Evolutionary conservation across 2,329 filamentous ascomycete genomes (phyloP).

Genomic region (Fusarium sterilihyphosum): DNA sequence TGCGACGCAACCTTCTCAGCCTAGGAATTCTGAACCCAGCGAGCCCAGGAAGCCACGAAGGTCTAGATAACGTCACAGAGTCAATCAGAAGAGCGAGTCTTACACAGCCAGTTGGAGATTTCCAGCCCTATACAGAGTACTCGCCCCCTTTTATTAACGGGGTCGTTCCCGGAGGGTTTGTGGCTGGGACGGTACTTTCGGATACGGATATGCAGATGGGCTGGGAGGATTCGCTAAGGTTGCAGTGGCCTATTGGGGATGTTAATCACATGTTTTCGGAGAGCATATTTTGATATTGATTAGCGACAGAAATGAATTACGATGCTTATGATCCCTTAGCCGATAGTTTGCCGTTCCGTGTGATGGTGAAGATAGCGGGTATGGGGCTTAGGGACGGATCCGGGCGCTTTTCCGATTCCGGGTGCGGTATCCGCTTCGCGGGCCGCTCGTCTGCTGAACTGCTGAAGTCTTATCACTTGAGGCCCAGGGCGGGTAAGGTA

Average conservation of each 20-base stretch:
- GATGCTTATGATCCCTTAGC: background rate
- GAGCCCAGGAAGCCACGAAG: slow-evolving; percentile 10
- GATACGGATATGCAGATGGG: slow-evolving; percentile 28
- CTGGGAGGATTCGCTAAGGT: slow-evolving; percentile 21
- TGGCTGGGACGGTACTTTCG: background rate
- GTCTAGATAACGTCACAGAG: slow-evolving; percentile 11
- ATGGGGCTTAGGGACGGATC: background rate
- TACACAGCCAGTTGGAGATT: background rate
- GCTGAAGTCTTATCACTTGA: background rate
- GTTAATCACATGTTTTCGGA: slow-evolving; percentile 33
- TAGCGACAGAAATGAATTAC: background rate
- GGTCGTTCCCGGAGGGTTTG: background rate
- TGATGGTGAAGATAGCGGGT: background rate
- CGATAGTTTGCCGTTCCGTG: background rate
- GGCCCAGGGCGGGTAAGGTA: background rate
- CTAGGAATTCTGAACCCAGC: slow-evolving; percentile 3
- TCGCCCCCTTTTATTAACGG: slow-evolving; percentile 8
- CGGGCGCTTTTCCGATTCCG: background rate
- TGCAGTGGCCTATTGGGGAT: slow-evolving; percentile 28
- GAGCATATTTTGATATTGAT: slow-evolving; percentile 3
- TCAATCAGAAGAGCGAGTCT: slow-evolving; percentile 12
- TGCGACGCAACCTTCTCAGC: slow-evolving; percentile 13
- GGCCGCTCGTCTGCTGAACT: background rate
- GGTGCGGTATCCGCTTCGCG: background rate
- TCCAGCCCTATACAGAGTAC: slow-evolving; percentile 1